phyloP scores from a whole-genome alignment of 139 green algal genomes.

The Chlorella vulgaris region DNA sequence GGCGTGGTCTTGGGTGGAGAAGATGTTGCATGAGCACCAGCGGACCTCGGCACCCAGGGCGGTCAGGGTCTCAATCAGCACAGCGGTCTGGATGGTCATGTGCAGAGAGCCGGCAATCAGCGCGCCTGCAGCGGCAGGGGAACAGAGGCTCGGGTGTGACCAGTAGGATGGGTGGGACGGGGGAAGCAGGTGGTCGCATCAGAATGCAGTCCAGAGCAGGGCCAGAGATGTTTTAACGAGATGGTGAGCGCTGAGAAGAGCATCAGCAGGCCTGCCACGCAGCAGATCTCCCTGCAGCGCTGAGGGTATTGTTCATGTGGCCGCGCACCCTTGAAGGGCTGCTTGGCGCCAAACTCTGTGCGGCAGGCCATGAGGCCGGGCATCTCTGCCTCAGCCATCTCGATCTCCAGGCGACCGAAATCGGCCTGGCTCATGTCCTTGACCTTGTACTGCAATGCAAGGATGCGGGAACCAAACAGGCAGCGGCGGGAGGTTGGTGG shows the following conservation, averaged over 20 bases:
- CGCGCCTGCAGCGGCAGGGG: constrained; percentile 42
- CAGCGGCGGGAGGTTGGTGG: neutral
- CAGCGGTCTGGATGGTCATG: constrained; percentile 99
- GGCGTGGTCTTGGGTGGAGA: constrained; percentile 98
- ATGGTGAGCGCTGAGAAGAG: too few relatives aligned
- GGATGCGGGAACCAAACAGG: neutral
- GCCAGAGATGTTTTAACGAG: neutral
- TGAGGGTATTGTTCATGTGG: too few relatives aligned
- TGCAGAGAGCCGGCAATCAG: constrained; percentile 97
- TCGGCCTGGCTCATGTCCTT: constrained; percentile 96
- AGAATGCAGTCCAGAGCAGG: neutral
- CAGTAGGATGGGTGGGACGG: neutral
- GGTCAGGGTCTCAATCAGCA: constrained; percentile 98
- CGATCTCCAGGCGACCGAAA: constrained; percentile 98
- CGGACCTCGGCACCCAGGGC: constrained; percentile 95
- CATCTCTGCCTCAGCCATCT: constrained; percentile 99
- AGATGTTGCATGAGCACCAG: constrained; percentile 99
- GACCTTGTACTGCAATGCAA: constrained; percentile 87
- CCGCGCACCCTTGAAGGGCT: constrained; percentile 88
- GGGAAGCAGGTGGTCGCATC: neutral
- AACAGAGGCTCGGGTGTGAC: neutral
- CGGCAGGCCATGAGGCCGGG: constrained; percentile 95
- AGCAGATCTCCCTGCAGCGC: neutral
- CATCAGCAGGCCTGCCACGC: too few relatives aligned
- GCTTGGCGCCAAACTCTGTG: constrained; percentile 89